Evolutionary conservation across 2,329 filamentous ascomycete species (phyloP).

Genomic region (Ascochyta rabiei): DNA sequence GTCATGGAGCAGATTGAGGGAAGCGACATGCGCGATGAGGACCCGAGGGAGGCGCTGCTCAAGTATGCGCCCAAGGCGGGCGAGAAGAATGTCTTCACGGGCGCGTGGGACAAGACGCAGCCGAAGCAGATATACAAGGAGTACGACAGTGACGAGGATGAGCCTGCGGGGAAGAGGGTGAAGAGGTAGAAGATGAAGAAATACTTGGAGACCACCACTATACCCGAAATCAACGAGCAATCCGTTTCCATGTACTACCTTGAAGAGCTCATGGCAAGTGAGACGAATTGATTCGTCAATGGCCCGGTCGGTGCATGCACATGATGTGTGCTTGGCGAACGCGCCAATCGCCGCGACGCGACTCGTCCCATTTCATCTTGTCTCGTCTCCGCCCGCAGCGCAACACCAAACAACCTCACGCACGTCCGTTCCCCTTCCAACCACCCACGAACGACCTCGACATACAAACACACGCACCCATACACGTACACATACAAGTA

Average conservation of each 20-base stretch:
- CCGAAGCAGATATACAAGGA: conserved; percentile 91
- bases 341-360: conserved; percentile 5
- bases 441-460: not conserved
- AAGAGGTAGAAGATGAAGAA: conserved; percentile 15
- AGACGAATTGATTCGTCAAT: conserved; percentile 3
- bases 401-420: conserved; percentile 14
- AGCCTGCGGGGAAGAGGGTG: conserved; percentile 67
- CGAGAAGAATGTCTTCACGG: conserved; percentile 92
- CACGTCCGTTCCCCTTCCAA: conserved; percentile 2
- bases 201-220: not conserved
- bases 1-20: conserved; percentile 88
- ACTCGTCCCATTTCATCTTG: conserved; percentile 17
- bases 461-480: not conserved
- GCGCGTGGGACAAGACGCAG: conserved; percentile 90
- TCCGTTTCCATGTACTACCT: not conserved
- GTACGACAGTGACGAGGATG: conserved; percentile 81
- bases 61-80: conserved; percentile 95
- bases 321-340: conserved; percentile 6
- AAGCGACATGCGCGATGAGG: conserved; percentile 92
- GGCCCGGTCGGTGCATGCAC: not conserved
- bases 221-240: not conserved
- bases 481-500: conserved; percentile 4
- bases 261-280: not conserved
- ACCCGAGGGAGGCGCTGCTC: conserved; percentile 88
- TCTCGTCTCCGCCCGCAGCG: not conserved